These are phyloP conservation scores for Naganishia friedmannii DNA, from an alignment of 768 basidiomycete species.

Conservation along the genomic window DNA sequence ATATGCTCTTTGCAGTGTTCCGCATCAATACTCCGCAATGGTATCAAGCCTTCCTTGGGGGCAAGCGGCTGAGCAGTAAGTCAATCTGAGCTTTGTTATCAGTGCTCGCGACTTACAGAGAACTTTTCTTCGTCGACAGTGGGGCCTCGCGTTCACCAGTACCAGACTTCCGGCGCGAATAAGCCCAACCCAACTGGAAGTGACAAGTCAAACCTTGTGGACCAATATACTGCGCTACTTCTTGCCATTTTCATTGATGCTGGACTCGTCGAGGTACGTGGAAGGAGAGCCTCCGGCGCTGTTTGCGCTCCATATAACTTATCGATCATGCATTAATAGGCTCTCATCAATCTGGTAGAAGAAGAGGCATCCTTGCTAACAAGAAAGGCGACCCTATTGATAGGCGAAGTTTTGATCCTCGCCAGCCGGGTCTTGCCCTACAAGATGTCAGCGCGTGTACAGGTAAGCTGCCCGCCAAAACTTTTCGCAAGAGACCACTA, in stretches of 20 bases:
- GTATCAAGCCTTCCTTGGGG: slow-evolving; percentile 88
- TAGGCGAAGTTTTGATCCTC: slow-evolving; percentile 86
- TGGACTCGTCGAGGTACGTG: slow-evolving; percentile 77
- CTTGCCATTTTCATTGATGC: slow-evolving; percentile 79
- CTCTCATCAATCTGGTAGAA: slow-evolving; percentile 77
- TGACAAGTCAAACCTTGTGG: slow-evolving; percentile 64
- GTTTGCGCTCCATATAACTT: background rate
- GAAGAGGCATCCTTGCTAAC: slow-evolving; percentile 62
- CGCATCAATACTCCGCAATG: slow-evolving; percentile 89
- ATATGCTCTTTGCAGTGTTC: slow-evolving; percentile 89
- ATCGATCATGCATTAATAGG: slow-evolving; percentile 56
- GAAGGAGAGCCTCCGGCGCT: too few relatives aligned
- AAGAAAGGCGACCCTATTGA: slow-evolving; percentile 82
- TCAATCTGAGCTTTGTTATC: slow-evolving; percentile 53
- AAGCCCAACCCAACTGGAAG: background rate
- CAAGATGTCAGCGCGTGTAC: slow-evolving; percentile 74
- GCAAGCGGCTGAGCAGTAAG: slow-evolving; percentile 61
- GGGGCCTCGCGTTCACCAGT: background rate
- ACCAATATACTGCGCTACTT: slow-evolving; percentile 86
- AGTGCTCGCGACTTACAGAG: background rate
- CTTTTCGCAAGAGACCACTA: background rate
- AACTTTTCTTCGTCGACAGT: background rate
- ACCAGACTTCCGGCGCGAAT: background rate
- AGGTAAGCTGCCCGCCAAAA: slow-evolving; percentile 57
- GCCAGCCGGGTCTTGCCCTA: slow-evolving; percentile 82